Evolutionary conservation across 2,329 filamentous ascomycete species (phyloP), one percentile per base, ranked within the genome.

Genomic region (Ramichloridium luteum): DNA sequence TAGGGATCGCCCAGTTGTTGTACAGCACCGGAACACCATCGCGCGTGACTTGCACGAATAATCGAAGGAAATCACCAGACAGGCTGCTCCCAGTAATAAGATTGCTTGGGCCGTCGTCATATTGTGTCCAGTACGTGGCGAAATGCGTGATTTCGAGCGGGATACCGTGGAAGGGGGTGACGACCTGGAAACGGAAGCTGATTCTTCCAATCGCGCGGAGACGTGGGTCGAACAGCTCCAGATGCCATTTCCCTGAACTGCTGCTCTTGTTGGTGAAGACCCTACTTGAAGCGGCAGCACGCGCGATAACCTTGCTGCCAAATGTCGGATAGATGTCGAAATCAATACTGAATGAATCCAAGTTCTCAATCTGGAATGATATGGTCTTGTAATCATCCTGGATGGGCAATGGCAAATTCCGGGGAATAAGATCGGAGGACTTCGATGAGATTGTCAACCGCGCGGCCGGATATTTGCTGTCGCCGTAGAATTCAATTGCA

Each of bases 321-420:
- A 96, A 96, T 0, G 90, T 93, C 0, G 90, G 88, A 56, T 90
- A 98, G 26, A 98, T 85, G 51, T 98, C 90, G 45, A 98, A 93
- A 56, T 98, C 90, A 41, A 98, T 79, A 11, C 84, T 78, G 57
- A 98, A 98, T 0, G 80, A 80, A 37, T 93, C 83, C 34, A 96
- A 65, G 40, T 83, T 90, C 57, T 98, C 90, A 32, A 96, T 80
- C 52, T 98, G 90, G 63, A 98, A 96, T 5, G 85, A 93, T 43
- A 94, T 80, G 31, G 86, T 75, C 38, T 85, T 80, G 41, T 84
- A 88, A 55, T 96, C 90, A 62, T 98, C 90, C 56, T 94, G 88
- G 42, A 98, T 86, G 1, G 90, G 90, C 3, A 98, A 68, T 50
- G 94, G 80, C 37, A 98, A 78, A 50, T 94, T 98, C 54, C 93